A percentile compares a stretch with the other conserved stretches of the same genome.
Conservation (phyloP, 148 eudicot species). For the Rhododendron molle region DNA sequence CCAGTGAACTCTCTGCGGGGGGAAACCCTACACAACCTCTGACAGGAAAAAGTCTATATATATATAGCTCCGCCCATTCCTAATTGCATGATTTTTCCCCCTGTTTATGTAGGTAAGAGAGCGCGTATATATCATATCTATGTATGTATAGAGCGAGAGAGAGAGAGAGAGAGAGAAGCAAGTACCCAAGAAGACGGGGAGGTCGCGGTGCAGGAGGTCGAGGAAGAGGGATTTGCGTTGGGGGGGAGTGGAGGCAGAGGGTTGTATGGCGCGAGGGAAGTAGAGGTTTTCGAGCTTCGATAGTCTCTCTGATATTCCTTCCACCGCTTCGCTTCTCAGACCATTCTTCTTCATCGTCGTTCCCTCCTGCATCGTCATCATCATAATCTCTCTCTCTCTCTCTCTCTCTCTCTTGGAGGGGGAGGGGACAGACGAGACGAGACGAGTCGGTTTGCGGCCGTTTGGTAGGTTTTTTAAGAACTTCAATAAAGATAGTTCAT, state of each 20-base stretch:
- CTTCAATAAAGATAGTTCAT: no score
- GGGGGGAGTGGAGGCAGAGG: conserved; percentile 47
- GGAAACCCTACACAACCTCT: background rate
- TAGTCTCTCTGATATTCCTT: conserved; percentile 51
- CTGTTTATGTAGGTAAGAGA: no score
- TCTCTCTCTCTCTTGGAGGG: no score
- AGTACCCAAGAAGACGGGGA: conserved; percentile 76
- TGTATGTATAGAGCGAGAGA: background rate
- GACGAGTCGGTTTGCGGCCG: no score
- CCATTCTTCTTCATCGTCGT: background rate
- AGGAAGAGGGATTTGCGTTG: conserved; percentile 68
- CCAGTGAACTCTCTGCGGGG: background rate
- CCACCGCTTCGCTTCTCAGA: conserved; percentile 38
- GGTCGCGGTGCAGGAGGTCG: conserved; percentile 72
- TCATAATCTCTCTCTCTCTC: background rate
- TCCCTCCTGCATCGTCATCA: conserved; percentile 16
- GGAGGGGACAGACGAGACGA: no score
- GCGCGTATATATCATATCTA: background rate
- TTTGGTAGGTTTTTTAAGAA: no score
- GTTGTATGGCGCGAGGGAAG: conserved; percentile 64
- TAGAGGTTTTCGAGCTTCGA: conserved; percentile 70
- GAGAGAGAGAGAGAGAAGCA: background rate
- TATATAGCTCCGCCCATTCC: background rate
- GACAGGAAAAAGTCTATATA: background rate
- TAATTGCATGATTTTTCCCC: background rate